Conservation (phyloP, 2,329 filamentous ascomycete genomes). For the Hawksworthiomyces lignivorus region DNA sequence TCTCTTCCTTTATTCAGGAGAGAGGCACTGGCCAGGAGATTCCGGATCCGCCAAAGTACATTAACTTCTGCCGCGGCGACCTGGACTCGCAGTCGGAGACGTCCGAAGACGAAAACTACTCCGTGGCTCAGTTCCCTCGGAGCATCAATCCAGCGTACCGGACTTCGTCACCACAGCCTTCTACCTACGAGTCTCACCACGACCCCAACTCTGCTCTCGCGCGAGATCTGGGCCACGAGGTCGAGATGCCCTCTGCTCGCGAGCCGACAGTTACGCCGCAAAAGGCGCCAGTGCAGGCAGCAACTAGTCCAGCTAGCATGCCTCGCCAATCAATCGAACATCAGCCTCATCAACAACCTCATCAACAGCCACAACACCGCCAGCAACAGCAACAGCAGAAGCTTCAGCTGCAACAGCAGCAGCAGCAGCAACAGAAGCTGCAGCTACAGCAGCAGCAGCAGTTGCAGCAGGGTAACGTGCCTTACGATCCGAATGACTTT, state of each 20-base stretch:
- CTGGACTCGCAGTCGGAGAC: slow-evolving; percentile 73
- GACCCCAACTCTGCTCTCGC: slow-evolving; percentile 69
- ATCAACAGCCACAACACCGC: slow-evolving; percentile 7
- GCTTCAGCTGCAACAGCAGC: slow-evolving; percentile 15
- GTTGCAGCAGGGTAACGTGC: slow-evolving; percentile 14
- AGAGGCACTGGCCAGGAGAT: slow-evolving; percentile 93
- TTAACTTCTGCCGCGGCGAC: slow-evolving; percentile 95
- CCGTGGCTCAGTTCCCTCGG: slow-evolving; percentile 89
- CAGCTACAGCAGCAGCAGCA: slow-evolving; percentile 19
- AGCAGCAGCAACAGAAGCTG: slow-evolving; percentile 18
- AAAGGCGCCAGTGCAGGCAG: slow-evolving; percentile 26
- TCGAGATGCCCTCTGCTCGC: slow-evolving; percentile 29
- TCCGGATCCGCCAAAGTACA: slow-evolving; percentile 92
- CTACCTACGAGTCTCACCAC: slow-evolving; percentile 85
- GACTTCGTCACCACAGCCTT: slow-evolving; percentile 92
- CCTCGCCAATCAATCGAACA: not conserved
- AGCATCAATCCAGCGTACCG: slow-evolving; percentile 94
- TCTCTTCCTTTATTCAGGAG: slow-evolving; percentile 79
- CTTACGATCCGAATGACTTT: slow-evolving; percentile 50
- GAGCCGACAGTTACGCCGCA: slow-evolving; percentile 48
- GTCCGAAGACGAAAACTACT: slow-evolving; percentile 84
- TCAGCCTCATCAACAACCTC: not conserved
- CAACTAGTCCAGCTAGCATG: not conserved
- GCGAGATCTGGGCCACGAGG: slow-evolving; percentile 56
- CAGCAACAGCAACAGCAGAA: slow-evolving; percentile 21